Evolutionary conservation across 257 asterid species (phyloP).

Genomic region (Solanum medicagineum): DNA sequence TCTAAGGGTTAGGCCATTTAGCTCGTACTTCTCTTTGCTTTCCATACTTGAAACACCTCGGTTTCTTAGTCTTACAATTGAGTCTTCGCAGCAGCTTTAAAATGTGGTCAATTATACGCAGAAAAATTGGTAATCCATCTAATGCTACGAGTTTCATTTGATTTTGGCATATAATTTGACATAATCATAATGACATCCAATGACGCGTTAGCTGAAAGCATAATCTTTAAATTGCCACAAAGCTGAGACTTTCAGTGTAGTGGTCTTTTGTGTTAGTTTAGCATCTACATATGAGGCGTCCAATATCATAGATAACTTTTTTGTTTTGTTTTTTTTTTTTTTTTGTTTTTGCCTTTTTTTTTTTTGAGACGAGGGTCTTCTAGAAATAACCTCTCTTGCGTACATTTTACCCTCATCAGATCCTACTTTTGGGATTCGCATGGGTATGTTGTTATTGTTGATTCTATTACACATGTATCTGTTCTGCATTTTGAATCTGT

Average conservation of each 20-base stretch:
- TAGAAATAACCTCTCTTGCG: too few relatives aligned
- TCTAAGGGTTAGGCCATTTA: neutral
- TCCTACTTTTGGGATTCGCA: too few relatives aligned
- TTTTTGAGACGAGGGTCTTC: too few relatives aligned
- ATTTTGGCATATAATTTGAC: neutral
- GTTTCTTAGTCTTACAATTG: neutral
- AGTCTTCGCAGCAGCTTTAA: neutral
- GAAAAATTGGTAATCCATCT: neutral
- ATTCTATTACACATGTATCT: neutral
- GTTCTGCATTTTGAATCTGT: neutral
- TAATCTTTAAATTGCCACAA: neutral
- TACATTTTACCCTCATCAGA: too few relatives aligned
- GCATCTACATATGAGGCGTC: neutral
- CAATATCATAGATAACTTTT: neutral
- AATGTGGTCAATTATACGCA: neutral
- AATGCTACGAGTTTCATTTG: neutral
- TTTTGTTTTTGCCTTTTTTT: neutral
- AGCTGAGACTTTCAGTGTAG: neutral
- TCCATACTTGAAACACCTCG: neutral
- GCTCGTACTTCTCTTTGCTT: neutral
- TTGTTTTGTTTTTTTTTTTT: neutral
- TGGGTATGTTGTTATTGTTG: neutral
- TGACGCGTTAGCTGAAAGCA: neutral
- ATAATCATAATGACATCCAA: neutral
- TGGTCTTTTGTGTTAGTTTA: neutral